These are phyloP conservation scores for Vicia sativa DNA, from an alignment of 306 rosid genomes.

Conservation along the genomic window DNA sequence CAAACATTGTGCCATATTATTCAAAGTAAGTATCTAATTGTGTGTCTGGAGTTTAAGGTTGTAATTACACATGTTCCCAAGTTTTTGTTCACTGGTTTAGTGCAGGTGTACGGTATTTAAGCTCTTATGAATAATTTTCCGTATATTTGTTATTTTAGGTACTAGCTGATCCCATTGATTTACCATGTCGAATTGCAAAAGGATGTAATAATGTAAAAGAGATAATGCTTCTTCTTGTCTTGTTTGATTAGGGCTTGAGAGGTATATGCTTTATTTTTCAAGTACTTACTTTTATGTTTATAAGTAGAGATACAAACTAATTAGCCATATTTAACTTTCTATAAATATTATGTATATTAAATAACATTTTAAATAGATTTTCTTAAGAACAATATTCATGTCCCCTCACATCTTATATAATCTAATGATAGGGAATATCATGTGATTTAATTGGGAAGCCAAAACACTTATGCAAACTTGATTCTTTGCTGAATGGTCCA, in stretches of 20 bases:
- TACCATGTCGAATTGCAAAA: too few relatives aligned
- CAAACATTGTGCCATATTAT: conserved; percentile 90
- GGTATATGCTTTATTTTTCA: too few relatives aligned
- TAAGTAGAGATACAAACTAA: too few relatives aligned
- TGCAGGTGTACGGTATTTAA: conserved; percentile 18
- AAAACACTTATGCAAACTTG: conserved; percentile 77
- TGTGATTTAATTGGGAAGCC: conserved; percentile 92
- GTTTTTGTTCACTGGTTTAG: conserved; percentile 27
- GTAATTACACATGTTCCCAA: conserved; percentile 32
- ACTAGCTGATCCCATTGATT: too few relatives aligned
- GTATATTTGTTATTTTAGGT: conserved; percentile 34
- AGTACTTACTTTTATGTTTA: too few relatives aligned
- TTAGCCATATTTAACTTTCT: conserved; percentile 48
- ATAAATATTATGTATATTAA: conserved; percentile 9
- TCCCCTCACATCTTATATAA: conserved; percentile 39
- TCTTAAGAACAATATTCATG: conserved; percentile 21
- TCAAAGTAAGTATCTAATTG: conserved; percentile 73
- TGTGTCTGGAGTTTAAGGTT: conserved; percentile 18
- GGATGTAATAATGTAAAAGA: too few relatives aligned
- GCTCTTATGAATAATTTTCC: conserved; percentile 35
- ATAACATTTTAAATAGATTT: conserved; percentile 29
- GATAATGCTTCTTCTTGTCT: too few relatives aligned
- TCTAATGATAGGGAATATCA: conserved; percentile 75
- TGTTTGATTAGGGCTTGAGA: too few relatives aligned
- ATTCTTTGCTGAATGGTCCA: conserved; percentile 97